Evolutionary conservation across 208 protist species (phyloP).

Genomic region (Phytomonas francai): DNA sequence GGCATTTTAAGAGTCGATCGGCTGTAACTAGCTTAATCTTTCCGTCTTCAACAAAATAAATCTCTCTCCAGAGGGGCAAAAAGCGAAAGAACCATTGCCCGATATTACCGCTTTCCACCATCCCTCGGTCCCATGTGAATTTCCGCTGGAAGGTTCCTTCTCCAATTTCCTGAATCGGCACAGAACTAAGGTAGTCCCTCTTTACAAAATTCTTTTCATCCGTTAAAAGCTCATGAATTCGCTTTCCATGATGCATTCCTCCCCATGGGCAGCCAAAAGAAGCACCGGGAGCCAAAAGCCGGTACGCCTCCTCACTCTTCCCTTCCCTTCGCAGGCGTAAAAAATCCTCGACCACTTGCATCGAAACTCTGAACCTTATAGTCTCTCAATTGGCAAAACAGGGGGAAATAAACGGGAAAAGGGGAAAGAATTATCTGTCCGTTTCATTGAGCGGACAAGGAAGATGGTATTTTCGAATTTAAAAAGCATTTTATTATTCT

Average conservation of each 20-base stretch:
- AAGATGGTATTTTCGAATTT: background rate
- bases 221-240: conserved; percentile 44
- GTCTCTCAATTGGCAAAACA: background rate
- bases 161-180: conserved; percentile 77
- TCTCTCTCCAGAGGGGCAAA: conserved; percentile 66
- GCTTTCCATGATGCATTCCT: conserved; percentile 74
- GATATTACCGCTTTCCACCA: conserved; percentile 68
- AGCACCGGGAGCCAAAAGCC: conserved; percentile 64
- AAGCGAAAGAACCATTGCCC: conserved; percentile 37
- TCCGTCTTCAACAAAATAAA: conserved; percentile 79
- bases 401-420: conserved; percentile 1
- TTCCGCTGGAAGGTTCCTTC: conserved; percentile 82
- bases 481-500: background rate
- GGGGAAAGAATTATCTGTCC: background rate
- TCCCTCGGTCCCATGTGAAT: conserved; percentile 80
- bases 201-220: conserved; percentile 70
- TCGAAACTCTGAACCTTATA: conserved; percentile 7
- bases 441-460: background rate
- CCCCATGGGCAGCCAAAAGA: conserved; percentile 84
- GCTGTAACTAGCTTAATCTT: conserved; percentile 72
- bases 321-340: conserved; percentile 59
- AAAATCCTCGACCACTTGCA: conserved; percentile 83
- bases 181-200: conserved; percentile 68
- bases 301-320: conserved; percentile 68
- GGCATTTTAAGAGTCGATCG: conserved; percentile 46